Base-by-base conservation (phyloP, 139 green algal genomes). In the Micractinium sp. region DNA sequence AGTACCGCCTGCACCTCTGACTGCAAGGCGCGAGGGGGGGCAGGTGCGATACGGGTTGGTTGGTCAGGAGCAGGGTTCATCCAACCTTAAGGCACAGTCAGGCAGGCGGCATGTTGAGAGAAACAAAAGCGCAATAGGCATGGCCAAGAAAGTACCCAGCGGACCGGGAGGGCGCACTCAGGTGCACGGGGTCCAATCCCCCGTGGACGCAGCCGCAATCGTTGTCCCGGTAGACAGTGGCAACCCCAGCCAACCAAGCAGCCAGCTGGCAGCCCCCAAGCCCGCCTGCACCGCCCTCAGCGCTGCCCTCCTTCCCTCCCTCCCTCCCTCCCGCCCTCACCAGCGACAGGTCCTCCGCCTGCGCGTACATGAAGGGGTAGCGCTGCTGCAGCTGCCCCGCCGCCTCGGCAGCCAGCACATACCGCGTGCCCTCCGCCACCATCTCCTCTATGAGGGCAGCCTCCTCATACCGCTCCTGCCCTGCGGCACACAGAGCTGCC, bases 1-100 rank as follows among this genome's bases (percentile, higher is more conserved):
- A 99, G 91, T 88, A 99, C 91, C 41, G 85, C 47, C 0, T 84
- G 53, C 38, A 98, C 95, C n/a, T 99, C 95, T 0, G 85, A 83
- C 88, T 91, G 88, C 67, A 76, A 20, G 36, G 53, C 35, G 61
- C 0, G 33, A 13, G 36, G 63, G 22, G 0, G 25, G 61, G 27
- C 23, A 20, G 39, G 39, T 36, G 39, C 7, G 63, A 56, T 5
- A 23, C 13, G 9, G 20, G 7, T 29, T 71, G 63, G 22, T 16
- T 71, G 63, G 63, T 23, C 20, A 27, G 63, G 63, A 9, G 47
- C 47, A 56, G 47, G n/a, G n/a, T n/a, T n/a, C n/a, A n/a, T n/a
- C n/a, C n/a, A n/a, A n/a, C n/a, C n/a, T n/a, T n/a, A 56, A 9
- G 47, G 5, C 47, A 56, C 47, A 56, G 47, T n/a, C 47, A 56